Base-by-base conservation (phyloP, 257 asterid species). In the Solanum megistacrolobum region DNA sequence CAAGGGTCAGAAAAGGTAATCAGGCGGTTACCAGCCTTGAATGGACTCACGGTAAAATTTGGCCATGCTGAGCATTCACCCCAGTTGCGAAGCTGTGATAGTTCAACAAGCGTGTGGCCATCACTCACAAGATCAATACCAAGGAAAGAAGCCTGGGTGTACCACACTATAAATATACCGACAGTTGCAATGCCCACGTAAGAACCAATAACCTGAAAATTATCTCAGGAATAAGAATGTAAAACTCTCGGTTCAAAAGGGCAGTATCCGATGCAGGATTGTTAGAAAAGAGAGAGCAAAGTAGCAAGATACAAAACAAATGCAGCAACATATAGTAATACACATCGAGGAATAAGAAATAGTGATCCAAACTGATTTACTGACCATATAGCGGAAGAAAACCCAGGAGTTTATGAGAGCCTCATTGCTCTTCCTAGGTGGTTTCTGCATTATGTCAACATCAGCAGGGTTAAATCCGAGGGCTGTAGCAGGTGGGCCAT, bases 401-500 rank as follows among this genome's bases (percentile, higher is more conserved):
- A 95, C 89, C 99, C 99, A 96, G 55, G 96, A 88, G 88, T 79
- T 92, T 31, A 96, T 94, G n/a, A 96, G 94, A 87, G 99, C 90
- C 71, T 96, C 99, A 43, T 87, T 88, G 94, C 94, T 92, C 88
- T 92, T 94, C 48, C 98, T 93, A 23, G 99, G 99, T 69, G 98
- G 96, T 87, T 96, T 96, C 83, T 85, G 91, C 99, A 96, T 96
- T 25, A 96, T 95, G 88, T 96, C 98, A 31, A 94, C 94, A 88
- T 95, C 98, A 86, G 99, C 93, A 29, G 98, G 96, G 92, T 95
- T 96, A 87, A 96, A 95, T 81, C 99, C 99, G 16, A 96, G 96
- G 83, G 99, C 98, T 9, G 98, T 95, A 7, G 99, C 98, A 7
- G 99, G 99, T 46, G 99, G 99, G n/a, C 99, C 99, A 90, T 96